Evolutionary conservation across 306 rosid species (phyloP).

Genomic region (Dicorynia guianensis): DNA sequence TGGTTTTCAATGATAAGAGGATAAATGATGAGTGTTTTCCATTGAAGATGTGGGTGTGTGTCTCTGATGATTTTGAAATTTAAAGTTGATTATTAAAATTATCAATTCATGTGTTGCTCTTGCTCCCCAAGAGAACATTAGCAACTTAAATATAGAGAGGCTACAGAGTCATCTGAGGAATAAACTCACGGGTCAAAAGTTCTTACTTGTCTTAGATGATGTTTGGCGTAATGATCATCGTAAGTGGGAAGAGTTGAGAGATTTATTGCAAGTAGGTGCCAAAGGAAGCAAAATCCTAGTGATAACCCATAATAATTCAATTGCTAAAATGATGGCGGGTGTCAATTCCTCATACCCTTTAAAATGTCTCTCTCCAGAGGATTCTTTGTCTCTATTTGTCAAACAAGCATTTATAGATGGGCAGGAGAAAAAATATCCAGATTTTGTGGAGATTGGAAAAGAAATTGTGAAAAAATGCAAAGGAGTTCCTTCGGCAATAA

Average conservation of each 20-base stretch:
- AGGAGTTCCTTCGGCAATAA: constrained; percentile 39
- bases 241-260: background rate
- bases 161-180: background rate
- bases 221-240: background rate
- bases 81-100: constrained; percentile 27
- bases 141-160: background rate
- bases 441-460: constrained; percentile 11
- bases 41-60: constrained; percentile 41
- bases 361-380: background rate
- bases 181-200: constrained; percentile 20
- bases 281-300: background rate
- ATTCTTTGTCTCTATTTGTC: constrained; percentile 14
- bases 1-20: constrained; percentile 35
- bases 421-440: background rate
- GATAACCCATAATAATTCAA: background rate
- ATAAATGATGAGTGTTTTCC: background rate
- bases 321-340: background rate
- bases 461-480: background rate
- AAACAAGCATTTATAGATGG: constrained; percentile 33
- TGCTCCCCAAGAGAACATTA: background rate
- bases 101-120: background rate
- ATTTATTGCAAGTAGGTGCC: background rate
- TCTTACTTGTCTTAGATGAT: background rate
- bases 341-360: background rate
- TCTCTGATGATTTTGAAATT: constrained; percentile 34